A percentile compares a stretch with the other conserved stretches of the same genome.
Conservation (phyloP, 169 alveolate species). For the Eimeria maxima region DNA sequence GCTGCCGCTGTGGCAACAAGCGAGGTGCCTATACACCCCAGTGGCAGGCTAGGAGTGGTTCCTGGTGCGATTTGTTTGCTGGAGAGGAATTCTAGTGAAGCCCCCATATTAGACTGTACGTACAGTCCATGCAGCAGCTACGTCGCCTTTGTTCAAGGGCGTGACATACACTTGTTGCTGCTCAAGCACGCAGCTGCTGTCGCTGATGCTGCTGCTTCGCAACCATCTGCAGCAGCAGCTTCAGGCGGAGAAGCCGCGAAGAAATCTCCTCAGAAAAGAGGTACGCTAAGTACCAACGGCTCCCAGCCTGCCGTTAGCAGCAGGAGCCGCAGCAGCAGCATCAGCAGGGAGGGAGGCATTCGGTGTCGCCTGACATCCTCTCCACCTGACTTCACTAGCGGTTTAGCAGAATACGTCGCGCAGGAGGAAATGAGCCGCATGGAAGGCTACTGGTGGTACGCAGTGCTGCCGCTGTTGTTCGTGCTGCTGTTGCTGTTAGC, state of each 20-base stretch:
- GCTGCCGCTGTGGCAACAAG: neutral
- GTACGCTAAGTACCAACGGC: neutral
- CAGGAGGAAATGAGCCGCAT: conserved; percentile 76
- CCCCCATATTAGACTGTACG: conserved; percentile 37
- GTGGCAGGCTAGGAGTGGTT: neutral
- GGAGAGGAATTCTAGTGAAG: neutral
- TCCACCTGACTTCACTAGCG: conserved; percentile 23
- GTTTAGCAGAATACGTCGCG: conserved; percentile 77
- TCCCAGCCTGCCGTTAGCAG: neutral
- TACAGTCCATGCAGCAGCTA: conserved; percentile 51
- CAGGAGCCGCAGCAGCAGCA: no score
- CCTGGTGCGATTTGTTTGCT: neutral
- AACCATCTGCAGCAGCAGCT: no score
- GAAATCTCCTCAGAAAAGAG: neutral
- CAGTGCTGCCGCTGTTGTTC: conserved; percentile 17
- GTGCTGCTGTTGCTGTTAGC: no score
- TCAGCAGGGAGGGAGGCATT: neutral
- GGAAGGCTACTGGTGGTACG: conserved; percentile 82
- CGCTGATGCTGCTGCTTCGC: no score
- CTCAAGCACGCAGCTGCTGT: neutral
- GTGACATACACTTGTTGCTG: conserved; percentile 50
- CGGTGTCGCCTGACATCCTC: conserved; percentile 37
- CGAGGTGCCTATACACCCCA: conserved; percentile 13
- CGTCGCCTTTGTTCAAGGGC: conserved; percentile 16
- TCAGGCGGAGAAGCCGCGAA: neutral